A percentile compares a stretch with the other conserved stretches of the same genome.
Conservation (phyloP, 192 early-diverging fungal genomes). For the Powellomyces hirtus region DNA sequence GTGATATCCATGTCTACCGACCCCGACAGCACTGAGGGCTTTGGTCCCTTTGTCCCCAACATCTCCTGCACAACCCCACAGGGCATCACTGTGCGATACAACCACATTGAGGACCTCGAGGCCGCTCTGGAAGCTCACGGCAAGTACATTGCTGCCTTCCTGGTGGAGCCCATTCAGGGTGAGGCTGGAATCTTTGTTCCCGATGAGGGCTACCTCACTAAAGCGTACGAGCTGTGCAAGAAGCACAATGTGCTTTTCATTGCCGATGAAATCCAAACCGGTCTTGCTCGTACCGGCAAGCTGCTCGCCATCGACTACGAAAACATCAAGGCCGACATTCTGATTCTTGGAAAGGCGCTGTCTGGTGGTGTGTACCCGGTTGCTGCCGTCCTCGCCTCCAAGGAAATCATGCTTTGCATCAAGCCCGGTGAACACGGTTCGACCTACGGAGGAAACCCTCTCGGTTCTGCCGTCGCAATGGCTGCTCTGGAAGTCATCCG, state of each 20-base stretch:
- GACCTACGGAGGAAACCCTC: conserved; percentile 97
- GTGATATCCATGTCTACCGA: conserved; percentile 96
- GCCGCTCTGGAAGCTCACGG: conserved; percentile 80
- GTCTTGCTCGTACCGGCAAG: conserved; percentile 90
- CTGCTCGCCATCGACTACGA: conserved; percentile 95
- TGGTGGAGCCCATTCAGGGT: conserved; percentile 99
- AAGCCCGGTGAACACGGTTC: conserved; percentile 84
- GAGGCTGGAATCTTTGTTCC: conserved; percentile 97
- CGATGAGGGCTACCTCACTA: conserved; percentile 85
- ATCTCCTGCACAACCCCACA: conserved; percentile 79
- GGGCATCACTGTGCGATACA: conserved; percentile 73
- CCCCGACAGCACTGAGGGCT: conserved; percentile 73
- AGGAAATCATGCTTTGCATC: conserved; percentile 55
- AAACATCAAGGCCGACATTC: conserved; percentile 84
- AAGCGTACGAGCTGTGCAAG: conserved; percentile 88
- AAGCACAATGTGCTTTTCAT: conserved; percentile 98
- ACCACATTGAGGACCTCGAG: conserved; percentile 84
- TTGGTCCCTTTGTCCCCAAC: conserved; percentile 93
- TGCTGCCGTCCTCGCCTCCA: conserved; percentile 83
- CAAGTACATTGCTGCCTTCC: conserved; percentile 83
- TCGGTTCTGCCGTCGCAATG: conserved; percentile 91
- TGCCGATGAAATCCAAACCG: conserved; percentile 98
- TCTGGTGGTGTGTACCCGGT: conserved; percentile 97
- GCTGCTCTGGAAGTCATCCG: conserved; percentile 92
- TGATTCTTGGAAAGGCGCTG: conserved; percentile 97